Evolutionary conservation across 768 basidiomycete species (phyloP), one percentile per base, ranked within the genome.

Genomic region (Boletus fagicola): DNA sequence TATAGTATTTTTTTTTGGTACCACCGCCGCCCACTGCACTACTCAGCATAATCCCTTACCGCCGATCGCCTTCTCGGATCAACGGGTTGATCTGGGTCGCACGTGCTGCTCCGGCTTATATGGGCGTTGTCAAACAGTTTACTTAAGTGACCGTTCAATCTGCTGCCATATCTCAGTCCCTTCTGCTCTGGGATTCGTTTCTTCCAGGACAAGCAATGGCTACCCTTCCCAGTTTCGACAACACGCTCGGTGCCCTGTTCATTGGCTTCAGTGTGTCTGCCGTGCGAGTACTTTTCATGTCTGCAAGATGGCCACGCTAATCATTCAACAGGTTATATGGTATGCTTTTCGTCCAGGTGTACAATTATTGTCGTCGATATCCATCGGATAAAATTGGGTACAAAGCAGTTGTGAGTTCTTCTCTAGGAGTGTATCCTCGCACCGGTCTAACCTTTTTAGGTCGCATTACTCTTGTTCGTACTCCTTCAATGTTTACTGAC

Each of bases 201-300:
- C 55, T 44, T 33, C 42, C 47, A 28, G 55, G 13, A 20, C 45
- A 48, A 53, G 31, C 53, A 30, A 71, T 73, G 72, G 6, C 12
- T 20, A 1, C 33, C 24, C 11, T 50, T 49, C 45, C 62, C 15
- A 67, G 46, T 42, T 62, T 80, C 53, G 68, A 75, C 65, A 77
- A 74, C 62, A 86, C 86, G 1, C 76, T 87, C 18, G 86, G 86
- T 36, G 84, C 85, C 16, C 69, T 81, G 43, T 79, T 86, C 59
- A 65, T 85, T 45, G 86, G 86, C 33, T 85, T 84, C 58, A 77
- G 79, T 1, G 68, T 76, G 40, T 80, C 86, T 20, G 62, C 68
- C 38, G 39, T 68, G 77, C 66, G 49, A 61, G 75, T 59, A 31
- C 16, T 24, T 1, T 2, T 20, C 28, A 30, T 38, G 12, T 46